These are phyloP conservation scores for Heterobasidion occidentale DNA, from an alignment of 1,284 basidiomycete genomes.

Conservation along the genomic window DNA sequence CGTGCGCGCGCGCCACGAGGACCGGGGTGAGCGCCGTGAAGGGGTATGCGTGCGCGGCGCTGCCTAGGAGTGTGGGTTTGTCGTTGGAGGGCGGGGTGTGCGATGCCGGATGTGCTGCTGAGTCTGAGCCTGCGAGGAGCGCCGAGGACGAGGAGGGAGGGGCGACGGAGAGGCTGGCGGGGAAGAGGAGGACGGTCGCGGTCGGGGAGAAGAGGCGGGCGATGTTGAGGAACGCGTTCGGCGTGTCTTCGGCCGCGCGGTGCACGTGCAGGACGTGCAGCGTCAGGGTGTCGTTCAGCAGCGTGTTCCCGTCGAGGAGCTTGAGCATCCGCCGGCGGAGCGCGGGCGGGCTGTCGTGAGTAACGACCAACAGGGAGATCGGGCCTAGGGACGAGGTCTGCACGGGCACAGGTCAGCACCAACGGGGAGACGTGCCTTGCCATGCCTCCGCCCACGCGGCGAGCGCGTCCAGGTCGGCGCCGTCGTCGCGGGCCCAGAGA, in stretches of 20 bases:
- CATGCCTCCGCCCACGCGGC: conserved; percentile 34
- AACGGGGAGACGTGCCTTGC: conserved; percentile 30
- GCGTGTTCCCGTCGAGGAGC: conserved; percentile 33
- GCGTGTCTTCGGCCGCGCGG: conserved; percentile 28
- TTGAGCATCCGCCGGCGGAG: conserved; percentile 45
- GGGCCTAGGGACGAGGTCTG: not conserved
- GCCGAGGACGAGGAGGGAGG: conserved; percentile 10
- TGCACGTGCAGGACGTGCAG: conserved; percentile 42
- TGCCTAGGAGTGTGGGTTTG: conserved; percentile 1
- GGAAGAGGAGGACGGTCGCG: conserved; percentile 41
- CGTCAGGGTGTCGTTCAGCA: conserved; percentile 27
- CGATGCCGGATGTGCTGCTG: not conserved
- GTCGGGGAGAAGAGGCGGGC: conserved; percentile 53
- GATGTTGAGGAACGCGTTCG: conserved; percentile 54
- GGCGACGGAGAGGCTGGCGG: conserved; percentile 25
- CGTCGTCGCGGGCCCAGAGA: conserved; percentile 37
- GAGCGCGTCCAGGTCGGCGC: conserved; percentile 23
- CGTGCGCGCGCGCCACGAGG: conserved; percentile 37
- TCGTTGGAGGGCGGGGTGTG: not conserved
- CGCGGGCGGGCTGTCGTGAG: not conserved
- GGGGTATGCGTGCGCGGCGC: conserved; percentile 18
- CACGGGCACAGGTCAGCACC: not conserved
- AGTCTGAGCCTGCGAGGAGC: not conserved
- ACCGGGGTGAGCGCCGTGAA: conserved; percentile 36
- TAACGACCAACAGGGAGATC: not conserved